These are phyloP conservation scores for Pichia kudriavzevii DNA, from an alignment of 1,139 yeast species.

Conservation along the genomic window DNA sequence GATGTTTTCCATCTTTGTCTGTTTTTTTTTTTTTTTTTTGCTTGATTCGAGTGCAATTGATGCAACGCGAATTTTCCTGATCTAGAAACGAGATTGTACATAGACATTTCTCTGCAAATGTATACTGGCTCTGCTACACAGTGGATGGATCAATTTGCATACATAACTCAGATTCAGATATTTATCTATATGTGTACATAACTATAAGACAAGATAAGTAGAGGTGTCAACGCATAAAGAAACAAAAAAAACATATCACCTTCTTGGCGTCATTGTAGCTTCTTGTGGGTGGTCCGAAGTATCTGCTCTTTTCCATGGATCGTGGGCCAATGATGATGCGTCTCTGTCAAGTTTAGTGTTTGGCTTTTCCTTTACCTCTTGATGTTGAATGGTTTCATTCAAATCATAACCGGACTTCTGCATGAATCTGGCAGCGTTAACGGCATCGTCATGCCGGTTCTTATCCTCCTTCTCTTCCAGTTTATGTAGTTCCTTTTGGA, in stretches of 20 bases:
- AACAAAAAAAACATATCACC: neutral
- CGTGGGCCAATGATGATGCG: neutral
- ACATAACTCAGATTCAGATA: no score
- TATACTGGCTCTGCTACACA: no score
- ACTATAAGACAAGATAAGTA: neutral
- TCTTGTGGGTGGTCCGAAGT: conserved; percentile 5
- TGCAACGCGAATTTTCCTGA: no score
- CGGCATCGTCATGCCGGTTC: no score
- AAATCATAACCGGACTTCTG: conserved; percentile 6
- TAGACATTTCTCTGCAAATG: no score
- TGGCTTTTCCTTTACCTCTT: conserved; percentile 2
- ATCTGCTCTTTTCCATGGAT: conserved; percentile 7
- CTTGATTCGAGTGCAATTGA: no score
- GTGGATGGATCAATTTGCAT: no score
- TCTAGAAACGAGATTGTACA: no score
- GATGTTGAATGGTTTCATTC: conserved; percentile 1
- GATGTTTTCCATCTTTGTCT: no score
- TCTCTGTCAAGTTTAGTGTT: conserved; percentile 6
- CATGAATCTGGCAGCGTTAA: conserved; percentile 7
- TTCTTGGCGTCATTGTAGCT: conserved; percentile 1
- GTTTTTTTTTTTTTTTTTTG: no score
- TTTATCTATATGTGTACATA: neutral
- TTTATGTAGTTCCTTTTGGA: conserved; percentile 21
- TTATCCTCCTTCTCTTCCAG: conserved; percentile 5
- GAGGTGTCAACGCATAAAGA: neutral